Evolutionary conservation across 2,329 filamentous ascomycete genomes (phyloP).

Genomic region (Akanthomyces uredinophilus): DNA sequence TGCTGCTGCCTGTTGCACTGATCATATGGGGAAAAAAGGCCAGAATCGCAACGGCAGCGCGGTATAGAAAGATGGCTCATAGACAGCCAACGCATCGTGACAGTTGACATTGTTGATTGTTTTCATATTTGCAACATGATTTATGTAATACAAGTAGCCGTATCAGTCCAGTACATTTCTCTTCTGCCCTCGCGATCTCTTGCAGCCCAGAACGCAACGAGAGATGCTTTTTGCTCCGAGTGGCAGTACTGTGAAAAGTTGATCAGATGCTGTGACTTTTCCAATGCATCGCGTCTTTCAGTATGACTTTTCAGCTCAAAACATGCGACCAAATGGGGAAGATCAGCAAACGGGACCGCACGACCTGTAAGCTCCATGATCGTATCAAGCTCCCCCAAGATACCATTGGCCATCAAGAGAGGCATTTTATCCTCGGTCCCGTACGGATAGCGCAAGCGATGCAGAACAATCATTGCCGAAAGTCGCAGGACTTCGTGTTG

Average conservation of each 20-base stretch:
- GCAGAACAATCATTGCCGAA: slow-evolving; percentile 5
- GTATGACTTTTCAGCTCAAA: slow-evolving; percentile 4
- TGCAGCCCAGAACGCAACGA: slow-evolving; percentile 10
- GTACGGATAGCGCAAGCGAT: slow-evolving; percentile 14
- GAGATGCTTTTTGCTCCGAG: slow-evolving; percentile 8
- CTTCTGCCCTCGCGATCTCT: not conserved
- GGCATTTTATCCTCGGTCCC: not conserved
- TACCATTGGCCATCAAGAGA: not conserved
- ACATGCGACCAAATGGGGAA: slow-evolving; percentile 13
- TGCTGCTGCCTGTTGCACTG: slow-evolving; percentile 13
- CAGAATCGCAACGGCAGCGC: slow-evolving; percentile 11
- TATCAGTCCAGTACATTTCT: slow-evolving; percentile 13
- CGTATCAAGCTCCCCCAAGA: slow-evolving; percentile 10
- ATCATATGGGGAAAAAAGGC: slow-evolving; percentile 17
- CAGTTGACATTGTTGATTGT: not conserved
- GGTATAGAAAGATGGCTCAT: slow-evolving; percentile 11
- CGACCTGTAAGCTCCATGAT: slow-evolving; percentile 8
- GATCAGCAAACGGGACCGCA: slow-evolving; percentile 14
- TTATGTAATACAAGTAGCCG: not conserved
- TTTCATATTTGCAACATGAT: not conserved
- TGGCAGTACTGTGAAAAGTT: slow-evolving; percentile 13
- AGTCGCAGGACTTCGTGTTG: slow-evolving; percentile 6
- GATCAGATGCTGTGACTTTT: slow-evolving; percentile 7
- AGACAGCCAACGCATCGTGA: slow-evolving; percentile 16
- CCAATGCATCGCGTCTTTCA: slow-evolving; percentile 1